These are phyloP conservation scores for Colletotrichum tofieldiae DNA, from an alignment of 2,329 filamentous ascomycete species.

Conservation along the genomic window DNA sequence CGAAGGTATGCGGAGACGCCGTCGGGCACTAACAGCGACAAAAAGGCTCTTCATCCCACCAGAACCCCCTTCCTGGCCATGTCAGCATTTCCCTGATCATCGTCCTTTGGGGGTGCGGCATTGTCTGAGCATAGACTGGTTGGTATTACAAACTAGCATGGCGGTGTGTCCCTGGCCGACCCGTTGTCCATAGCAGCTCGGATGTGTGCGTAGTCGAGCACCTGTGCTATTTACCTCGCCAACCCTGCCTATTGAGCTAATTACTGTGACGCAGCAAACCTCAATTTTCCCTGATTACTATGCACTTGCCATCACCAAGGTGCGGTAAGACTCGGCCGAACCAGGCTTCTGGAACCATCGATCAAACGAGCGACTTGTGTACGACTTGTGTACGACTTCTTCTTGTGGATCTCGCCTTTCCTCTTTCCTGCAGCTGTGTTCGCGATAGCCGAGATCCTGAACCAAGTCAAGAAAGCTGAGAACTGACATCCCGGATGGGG, in stretches of 20 bases:
- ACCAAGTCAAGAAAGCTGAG: not conserved
- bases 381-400: not conserved
- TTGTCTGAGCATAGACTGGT: not conserved
- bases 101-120: not conserved
- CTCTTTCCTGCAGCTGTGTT: not conserved
- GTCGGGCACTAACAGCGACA: constrained; percentile 4
- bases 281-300: not conserved
- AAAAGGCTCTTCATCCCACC: constrained; percentile 20
- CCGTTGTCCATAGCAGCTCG: no score
- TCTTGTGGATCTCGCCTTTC: not conserved
- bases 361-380: not conserved
- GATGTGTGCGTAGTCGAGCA: not conserved
- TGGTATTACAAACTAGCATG: not conserved
- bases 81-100: not conserved
- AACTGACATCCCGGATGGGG: not conserved
- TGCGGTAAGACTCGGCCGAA: not conserved
- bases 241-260: not conserved
- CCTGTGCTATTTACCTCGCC: not conserved
- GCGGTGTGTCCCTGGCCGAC: not conserved
- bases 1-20: constrained; percentile 24
- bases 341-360: not conserved
- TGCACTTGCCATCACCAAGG: not conserved
- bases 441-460: not conserved
- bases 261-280: not conserved
- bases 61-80: not conserved